A percentile compares a stretch with the other conserved stretches of the same genome.
These are phyloP conservation scores for Pseudogymnoascus verrucosus DNA, from an alignment of 2,329 filamentous ascomycete species.

Conservation along the genomic window DNA sequence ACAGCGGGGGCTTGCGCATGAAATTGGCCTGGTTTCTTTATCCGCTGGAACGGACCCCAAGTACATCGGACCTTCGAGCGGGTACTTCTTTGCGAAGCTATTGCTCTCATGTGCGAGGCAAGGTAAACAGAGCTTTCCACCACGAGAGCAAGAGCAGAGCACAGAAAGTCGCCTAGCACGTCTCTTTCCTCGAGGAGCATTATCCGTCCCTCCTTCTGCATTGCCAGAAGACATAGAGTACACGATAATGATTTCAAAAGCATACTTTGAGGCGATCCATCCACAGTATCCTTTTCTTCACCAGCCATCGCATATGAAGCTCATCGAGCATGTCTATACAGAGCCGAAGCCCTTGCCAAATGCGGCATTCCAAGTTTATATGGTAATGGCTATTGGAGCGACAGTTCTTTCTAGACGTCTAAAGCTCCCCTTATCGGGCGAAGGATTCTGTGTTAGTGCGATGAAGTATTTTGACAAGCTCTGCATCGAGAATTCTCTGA, in stretches of 20 bases:
- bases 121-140: conserved; percentile 15
- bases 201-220: conserved; percentile 9
- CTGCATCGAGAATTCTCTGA: conserved; percentile 40
- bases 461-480: conserved; percentile 39
- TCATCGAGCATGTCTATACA: conserved; percentile 31
- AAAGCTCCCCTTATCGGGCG: conserved; percentile 37
- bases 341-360: conserved; percentile 25
- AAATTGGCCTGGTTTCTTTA: conserved; percentile 45
- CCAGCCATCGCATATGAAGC: conserved; percentile 32
- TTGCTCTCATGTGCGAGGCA: conserved; percentile 35
- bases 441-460: conserved; percentile 42
- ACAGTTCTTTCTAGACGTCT: conserved; percentile 37
- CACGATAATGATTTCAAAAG: conserved; percentile 34
- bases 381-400: conserved; percentile 45
- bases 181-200: not conserved
- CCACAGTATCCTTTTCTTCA: conserved; percentile 43
- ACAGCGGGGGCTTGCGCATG: conserved; percentile 33
- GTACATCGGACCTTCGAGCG: conserved; percentile 49
- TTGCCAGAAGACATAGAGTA: conserved; percentile 29
- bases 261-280: conserved; percentile 43
- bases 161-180: not conserved
- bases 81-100: conserved; percentile 44
- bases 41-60: conserved; percentile 39
- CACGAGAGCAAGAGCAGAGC: conserved; percentile 11
- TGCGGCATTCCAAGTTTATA: conserved; percentile 40